Evolutionary conservation across 768 basidiomycete species (phyloP), one percentile per base, ranked within the genome.

Genomic region (Naematelia encephala): DNA sequence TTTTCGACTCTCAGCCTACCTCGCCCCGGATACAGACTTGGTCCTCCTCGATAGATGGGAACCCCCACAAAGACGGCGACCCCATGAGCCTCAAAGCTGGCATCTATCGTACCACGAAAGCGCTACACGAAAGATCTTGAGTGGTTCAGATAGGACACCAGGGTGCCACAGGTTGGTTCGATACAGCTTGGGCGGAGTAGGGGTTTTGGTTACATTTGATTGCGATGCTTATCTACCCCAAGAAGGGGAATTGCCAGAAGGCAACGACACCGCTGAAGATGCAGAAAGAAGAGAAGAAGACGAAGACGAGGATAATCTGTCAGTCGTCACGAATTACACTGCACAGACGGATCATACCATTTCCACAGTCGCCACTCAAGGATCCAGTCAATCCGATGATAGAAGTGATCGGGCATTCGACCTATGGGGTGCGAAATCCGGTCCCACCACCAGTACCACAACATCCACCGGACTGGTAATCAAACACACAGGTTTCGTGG

Each of bases 11-110:
- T 16, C 25, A n/a, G 51, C 51, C 8, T 16, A 52, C 19, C 19
- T 29, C 3, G 27, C 34, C 8, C 29, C 26, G 51, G 51, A 14
- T 13, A 27, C 13, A 29, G 34, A 39, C 16, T 39, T 30, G 26
- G 51, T 52, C 29, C 11, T 52, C n/a, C 34, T 52, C 10, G 23
- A 52, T 23, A 23, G 51, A 10, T 52, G 51, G 51, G 51, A 52
- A 30, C 25, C 51, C 2, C 51, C 4, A 16, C 34, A 16, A 8
- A 8, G 16, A 39, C 34, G 34, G 8, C 34, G 34, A 8, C 34
- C 34, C 8, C 34, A 16, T 16, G 8, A 8, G 16, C 34, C 34
- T 39, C 34, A 8, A 8, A 39, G 34, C 34, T 39, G 34, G 34
- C 34, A 39, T 16, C 34, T 39, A 16, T 39, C 34, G 8, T 39